These are phyloP conservation scores for Pisolithus marmoratus DNA, from an alignment of 768 basidiomycete genomes.

Conservation along the genomic window DNA sequence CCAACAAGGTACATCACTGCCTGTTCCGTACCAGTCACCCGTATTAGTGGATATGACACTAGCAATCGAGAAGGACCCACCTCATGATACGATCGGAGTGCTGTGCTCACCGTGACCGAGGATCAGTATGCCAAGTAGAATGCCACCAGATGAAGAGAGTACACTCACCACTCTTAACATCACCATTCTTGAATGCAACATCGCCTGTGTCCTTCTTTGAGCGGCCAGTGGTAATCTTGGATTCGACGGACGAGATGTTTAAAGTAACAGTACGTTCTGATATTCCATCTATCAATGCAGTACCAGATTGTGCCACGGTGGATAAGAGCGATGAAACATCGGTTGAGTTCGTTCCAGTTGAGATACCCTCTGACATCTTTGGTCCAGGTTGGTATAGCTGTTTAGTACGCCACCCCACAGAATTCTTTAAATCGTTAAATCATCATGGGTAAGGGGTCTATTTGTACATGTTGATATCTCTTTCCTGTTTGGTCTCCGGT, in stretches of 20 bases:
- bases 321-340: constrained; percentile 1
- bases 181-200: constrained; percentile 62
- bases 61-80: constrained; percentile 30
- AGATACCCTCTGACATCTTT: constrained; percentile 11
- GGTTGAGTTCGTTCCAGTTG: neutral
- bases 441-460: constrained; percentile 12
- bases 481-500: neutral
- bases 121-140: neutral
- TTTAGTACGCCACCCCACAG: neutral
- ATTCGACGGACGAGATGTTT: constrained; percentile 16
- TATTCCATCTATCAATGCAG: constrained; percentile 7
- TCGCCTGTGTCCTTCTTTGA: constrained; percentile 65
- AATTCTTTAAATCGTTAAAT: neutral
- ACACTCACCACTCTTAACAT: constrained; percentile 51
- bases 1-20: constrained; percentile 69
- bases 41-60: neutral
- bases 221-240: constrained; percentile 59
- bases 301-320: neutral
- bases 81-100: constrained; percentile 67
- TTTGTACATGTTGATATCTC: constrained; percentile 21
- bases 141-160: neutral
- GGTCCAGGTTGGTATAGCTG: neutral
- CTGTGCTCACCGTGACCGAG: constrained; percentile 31
- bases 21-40: too few species aligned
- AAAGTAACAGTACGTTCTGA: constrained; percentile 6